Conservation (phyloP, 2,329 filamentous ascomycete species). For the Huntiella omanensis region DNA sequence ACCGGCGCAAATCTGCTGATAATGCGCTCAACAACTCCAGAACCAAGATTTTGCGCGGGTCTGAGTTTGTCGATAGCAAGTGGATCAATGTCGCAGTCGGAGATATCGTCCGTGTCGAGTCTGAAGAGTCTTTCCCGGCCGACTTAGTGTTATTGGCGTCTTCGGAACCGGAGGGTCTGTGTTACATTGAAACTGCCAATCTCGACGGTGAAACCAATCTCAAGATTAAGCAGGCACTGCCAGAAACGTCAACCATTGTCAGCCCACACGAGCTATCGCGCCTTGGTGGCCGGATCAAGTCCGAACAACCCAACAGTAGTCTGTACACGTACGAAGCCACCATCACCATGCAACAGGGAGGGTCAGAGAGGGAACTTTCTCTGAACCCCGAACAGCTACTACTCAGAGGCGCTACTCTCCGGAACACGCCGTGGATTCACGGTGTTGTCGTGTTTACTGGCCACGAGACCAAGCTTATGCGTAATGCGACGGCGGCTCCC, state of each 20-base stretch:
- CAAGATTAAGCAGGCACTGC: conserved; percentile 95
- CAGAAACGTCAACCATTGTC: conserved; percentile 76
- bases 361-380: conserved; percentile 81
- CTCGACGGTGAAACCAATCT: conserved; percentile 94
- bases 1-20: conserved; percentile 73
- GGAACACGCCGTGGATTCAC: conserved; percentile 95
- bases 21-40: conserved; percentile 74
- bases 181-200: conserved; percentile 97
- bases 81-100: conserved; percentile 91
- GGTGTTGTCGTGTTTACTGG: conserved; percentile 56
- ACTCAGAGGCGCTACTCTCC: conserved; percentile 75
- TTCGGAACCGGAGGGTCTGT: conserved; percentile 91
- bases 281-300: conserved; percentile 69
- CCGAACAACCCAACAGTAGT: conserved; percentile 95
- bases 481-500: conserved; percentile 88
- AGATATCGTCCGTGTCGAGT: conserved; percentile 82
- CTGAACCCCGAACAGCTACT: conserved; percentile 84
- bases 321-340: conserved; percentile 97
- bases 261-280: conserved; percentile 72
- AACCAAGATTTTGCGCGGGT: conserved; percentile 65
- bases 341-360: conserved; percentile 72
- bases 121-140: conserved; percentile 85
- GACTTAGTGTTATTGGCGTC: conserved; percentile 84
- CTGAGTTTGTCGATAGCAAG: conserved; percentile 66
- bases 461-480: conserved; percentile 97